Percentiles rank a stretch among this genome's conserved stretches.
Conservation (phyloP, 2,329 filamentous ascomycete species). For the Phialophora macrospora region DNA sequence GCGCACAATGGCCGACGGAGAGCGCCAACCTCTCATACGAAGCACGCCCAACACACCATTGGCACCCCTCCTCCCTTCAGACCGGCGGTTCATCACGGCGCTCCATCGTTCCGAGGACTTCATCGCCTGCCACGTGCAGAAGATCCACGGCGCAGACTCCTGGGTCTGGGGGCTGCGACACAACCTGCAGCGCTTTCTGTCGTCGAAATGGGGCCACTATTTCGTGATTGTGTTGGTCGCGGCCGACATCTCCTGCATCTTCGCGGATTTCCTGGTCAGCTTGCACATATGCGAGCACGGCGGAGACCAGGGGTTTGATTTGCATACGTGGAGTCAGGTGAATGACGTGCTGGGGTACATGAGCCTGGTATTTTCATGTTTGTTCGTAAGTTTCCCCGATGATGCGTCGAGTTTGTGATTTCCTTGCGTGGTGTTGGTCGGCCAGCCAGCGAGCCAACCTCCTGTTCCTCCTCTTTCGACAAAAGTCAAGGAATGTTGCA, state of each 20-base stretch:
- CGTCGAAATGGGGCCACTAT: constrained; percentile 57
- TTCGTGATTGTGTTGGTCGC: constrained; percentile 55
- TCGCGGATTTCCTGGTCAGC: constrained; percentile 58
- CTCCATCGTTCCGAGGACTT: constrained; percentile 22
- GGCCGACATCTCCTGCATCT: constrained; percentile 58
- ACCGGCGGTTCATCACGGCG: constrained; percentile 16
- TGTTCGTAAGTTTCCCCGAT: constrained; percentile 54
- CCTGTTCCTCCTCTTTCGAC: background rate
- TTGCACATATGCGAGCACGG: constrained; percentile 55
- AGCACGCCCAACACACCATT: constrained; percentile 14
- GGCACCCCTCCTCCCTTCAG: constrained; percentile 26
- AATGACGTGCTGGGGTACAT: constrained; percentile 55
- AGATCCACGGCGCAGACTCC: constrained; percentile 42
- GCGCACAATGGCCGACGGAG: constrained; percentile 20
- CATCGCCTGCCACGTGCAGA: constrained; percentile 30
- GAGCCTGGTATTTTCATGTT: constrained; percentile 64
- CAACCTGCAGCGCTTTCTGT: constrained; percentile 47
- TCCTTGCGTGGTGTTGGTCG: background rate
- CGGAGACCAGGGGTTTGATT: constrained; percentile 36
- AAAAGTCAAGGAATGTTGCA: background rate
- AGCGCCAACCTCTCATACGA: constrained; percentile 10
- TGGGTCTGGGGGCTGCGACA: constrained; percentile 31
- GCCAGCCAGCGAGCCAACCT: no score
- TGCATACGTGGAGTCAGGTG: constrained; percentile 44
- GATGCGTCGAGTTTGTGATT: background rate